These are phyloP conservation scores for Aspergillus terreus DNA, from an alignment of 2,329 filamentous ascomycete genomes.

Conservation along the genomic window DNA sequence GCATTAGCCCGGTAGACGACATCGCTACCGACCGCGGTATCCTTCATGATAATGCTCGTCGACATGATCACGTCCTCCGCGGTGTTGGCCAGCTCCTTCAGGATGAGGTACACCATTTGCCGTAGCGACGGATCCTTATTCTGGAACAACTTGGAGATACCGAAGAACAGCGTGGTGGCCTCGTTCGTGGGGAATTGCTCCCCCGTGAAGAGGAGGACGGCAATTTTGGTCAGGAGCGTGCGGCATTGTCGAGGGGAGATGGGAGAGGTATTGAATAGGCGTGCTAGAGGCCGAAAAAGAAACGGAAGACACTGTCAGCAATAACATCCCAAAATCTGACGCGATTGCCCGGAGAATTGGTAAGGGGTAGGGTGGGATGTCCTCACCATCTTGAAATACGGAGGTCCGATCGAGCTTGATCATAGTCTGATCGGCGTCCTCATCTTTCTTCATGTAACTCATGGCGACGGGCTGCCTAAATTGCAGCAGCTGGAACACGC, in stretches of 20 bases:
- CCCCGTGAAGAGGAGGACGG: constrained; percentile 90
- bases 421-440: constrained; percentile 89
- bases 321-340: constrained; percentile 13
- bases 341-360: constrained; percentile 20
- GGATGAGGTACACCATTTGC: constrained; percentile 97
- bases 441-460: constrained; percentile 99
- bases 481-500: constrained; percentile 23
- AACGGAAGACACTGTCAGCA: constrained; percentile 12
- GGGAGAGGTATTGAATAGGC: constrained; percentile 95
- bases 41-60: constrained; percentile 99
- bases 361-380: constrained; percentile 8
- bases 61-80: constrained; percentile 99
- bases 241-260: constrained; percentile 97
- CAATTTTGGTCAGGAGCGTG: constrained; percentile 95
- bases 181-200: constrained; percentile 97
- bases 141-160: constrained; percentile 98
- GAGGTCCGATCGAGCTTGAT: constrained; percentile 97
- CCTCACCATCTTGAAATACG: constrained; percentile 95
- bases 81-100: constrained; percentile 94
- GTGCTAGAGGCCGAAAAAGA: constrained; percentile 55
- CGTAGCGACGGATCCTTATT: constrained; percentile 97
- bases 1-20: constrained; percentile 93
- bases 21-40: constrained; percentile 92
- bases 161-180: constrained; percentile 97
- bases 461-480: constrained; percentile 50